Base-by-base conservation (phyloP, 2,329 filamentous ascomycete species). In the Claviceps sp. region DNA sequence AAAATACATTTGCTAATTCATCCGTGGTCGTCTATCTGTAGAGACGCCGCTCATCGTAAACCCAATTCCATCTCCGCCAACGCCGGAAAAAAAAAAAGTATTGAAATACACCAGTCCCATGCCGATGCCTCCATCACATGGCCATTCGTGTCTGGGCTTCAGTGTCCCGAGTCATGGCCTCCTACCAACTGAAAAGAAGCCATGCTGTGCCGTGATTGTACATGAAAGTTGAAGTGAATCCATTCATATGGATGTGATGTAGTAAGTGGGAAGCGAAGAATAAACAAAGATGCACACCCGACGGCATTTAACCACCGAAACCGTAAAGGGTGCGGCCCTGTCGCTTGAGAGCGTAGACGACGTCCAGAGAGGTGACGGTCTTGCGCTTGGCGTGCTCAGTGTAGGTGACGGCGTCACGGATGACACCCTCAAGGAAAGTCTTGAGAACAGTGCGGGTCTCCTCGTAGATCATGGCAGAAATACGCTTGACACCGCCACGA, bases 401-500 rank as follows among this genome's bases (percentile, higher is more conserved):
- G 75, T 87, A 87, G 66, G 83, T 87, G 72, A 87, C 83, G 57
- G 83, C 83, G 59, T 87, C 83, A 69, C 83, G 83, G 65, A 87
- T 87, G 70, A 87, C 83, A 65, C 79, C 77, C 73, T 86, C 83
- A 59, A 87, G 81, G 80, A 86, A 87, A 61, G 82, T 83, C 79
- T 87, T 87, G 65, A 87, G 79, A 57, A 87, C 83, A 76, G 81
- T 81, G 61, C 83, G 83, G 58, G 83, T 87, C 76, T 87, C 83
- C 71, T 86, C 83, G 76, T 87, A 87, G 72, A 87, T 87, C 82
- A 87, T 94, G 71, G 90, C 90, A 67, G 89, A 95, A 68, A 96
- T 96, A 95, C 90, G 90, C 88, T 96, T 96, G 81, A 96, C 90
- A 90, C 90, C 90, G 74, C 90, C 90, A 93, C 90, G 89, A 77